Percentiles rank a stretch among this genome's conserved stretches.
Conservation (phyloP, 106 monocot species). For the Chionographis japonica region DNA sequence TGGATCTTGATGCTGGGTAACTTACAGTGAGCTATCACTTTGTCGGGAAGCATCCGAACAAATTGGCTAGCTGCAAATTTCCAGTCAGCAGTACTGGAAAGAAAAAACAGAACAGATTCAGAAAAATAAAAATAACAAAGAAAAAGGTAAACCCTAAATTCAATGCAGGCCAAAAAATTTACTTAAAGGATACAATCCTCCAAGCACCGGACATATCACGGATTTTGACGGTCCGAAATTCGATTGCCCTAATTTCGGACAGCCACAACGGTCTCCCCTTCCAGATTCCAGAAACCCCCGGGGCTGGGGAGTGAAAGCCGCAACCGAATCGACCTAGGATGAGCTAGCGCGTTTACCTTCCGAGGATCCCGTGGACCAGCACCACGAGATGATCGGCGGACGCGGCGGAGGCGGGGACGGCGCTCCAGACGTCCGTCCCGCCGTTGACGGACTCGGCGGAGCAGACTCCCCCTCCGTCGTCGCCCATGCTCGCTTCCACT, state of each 20-base stretch:
- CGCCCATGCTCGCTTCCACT: conserved; percentile 17
- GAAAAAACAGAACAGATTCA: conserved; percentile 6
- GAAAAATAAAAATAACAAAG: background rate
- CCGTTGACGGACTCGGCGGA: conserved; percentile 29
- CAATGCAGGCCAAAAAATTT: background rate
- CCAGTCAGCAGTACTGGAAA: conserved; percentile 64
- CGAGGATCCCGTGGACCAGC: conserved; percentile 92
- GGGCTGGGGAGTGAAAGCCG: background rate
- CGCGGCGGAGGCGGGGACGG: conserved; percentile 9
- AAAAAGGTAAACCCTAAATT: background rate
- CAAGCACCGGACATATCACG: too few species aligned
- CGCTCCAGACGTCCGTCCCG: conserved; percentile 47
- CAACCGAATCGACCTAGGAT: background rate
- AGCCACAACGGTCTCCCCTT: background rate
- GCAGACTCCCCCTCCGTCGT: conserved; percentile 24
- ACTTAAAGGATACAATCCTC: background rate
- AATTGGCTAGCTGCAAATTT: conserved; percentile 71
- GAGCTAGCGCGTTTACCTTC: conserved; percentile 40
- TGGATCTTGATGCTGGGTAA: background rate
- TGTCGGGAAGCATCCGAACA: conserved; percentile 47
- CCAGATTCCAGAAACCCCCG: background rate
- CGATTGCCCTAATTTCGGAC: too few species aligned
- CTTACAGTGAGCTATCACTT: conserved; percentile 88
- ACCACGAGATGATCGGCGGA: conserved; percentile 80
- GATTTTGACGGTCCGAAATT: too few species aligned